These are phyloP conservation scores for Saccharata proteae DNA, from an alignment of 2,329 filamentous ascomycete genomes.

Conservation along the genomic window DNA sequence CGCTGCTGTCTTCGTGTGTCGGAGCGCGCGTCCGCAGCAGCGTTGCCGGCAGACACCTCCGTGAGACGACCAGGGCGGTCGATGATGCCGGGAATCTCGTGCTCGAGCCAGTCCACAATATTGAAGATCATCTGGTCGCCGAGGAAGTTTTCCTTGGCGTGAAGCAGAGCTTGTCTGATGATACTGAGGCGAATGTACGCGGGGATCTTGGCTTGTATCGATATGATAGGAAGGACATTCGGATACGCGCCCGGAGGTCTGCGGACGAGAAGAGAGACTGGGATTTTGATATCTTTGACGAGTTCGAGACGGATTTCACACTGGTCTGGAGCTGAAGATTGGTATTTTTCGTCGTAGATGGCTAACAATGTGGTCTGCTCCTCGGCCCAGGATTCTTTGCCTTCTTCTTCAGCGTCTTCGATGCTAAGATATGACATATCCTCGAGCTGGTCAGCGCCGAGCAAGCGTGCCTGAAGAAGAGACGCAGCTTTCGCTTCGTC, in stretches of 20 bases:
- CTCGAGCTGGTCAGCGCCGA: conserved; percentile 26
- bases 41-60: conserved; percentile 65
- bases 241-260: conserved; percentile 63
- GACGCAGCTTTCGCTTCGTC: conserved; percentile 71
- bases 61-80: conserved; percentile 71
- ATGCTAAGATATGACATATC: conserved; percentile 22
- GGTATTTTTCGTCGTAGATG: conserved; percentile 59
- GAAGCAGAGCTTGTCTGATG: conserved; percentile 60
- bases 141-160: conserved; percentile 57
- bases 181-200: conserved; percentile 90
- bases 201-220: conserved; percentile 57
- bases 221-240: conserved; percentile 51
- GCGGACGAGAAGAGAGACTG: conserved; percentile 53
- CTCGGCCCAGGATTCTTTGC: conserved; percentile 73
- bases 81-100: conserved; percentile 69
- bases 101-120: conserved; percentile 82
- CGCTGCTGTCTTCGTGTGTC: conserved; percentile 16
- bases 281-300: conserved; percentile 27
- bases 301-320: conserved; percentile 59
- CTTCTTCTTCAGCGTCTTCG: conserved; percentile 28
- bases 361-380: conserved; percentile 75
- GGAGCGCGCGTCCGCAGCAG: conserved; percentile 42
- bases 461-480: conserved; percentile 59
- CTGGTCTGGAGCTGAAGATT: conserved; percentile 45
- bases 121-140: conserved; percentile 89